Base-by-base conservation (phyloP, 2,329 filamentous ascomycete species). In the Nemania bipapillata region DNA sequence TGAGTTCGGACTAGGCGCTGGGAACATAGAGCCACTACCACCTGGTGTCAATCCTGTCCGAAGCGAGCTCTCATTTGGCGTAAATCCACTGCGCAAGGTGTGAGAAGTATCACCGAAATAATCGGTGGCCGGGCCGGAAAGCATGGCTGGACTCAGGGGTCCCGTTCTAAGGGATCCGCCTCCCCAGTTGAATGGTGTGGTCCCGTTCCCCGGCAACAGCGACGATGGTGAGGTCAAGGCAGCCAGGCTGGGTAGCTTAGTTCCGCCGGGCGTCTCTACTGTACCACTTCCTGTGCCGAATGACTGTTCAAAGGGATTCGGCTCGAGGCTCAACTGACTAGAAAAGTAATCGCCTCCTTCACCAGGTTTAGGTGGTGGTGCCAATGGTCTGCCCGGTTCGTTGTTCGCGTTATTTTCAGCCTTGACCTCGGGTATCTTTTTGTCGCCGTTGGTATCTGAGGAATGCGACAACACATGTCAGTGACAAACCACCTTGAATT, bases 11-110 rank as follows among this genome's bases (percentile, higher is more conserved):
- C 92, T 97, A 2, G 93, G 91, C 63, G 91, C 92, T 65, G 95
- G 94, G 84, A 98, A 98, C 93, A 98, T 98, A 75, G 94, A 97
- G 75, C 94, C 95, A 79, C 94, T 94, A 73, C 95, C 95, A 69
- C 96, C 96, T 56, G 96, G 96, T 61, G 96, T 98, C 73, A 98
- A 83, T 65, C 96, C 96, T 68, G 94, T 96, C 69, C 96, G 88
- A 60, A 98, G 84, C 2, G 93, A 96, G 7, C 95, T 98, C 82
- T 99, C 96, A 88, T 97, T 97, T 0, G 95, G 95, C 3, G 96
- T 98, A 77, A 97, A 97, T 62, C 92, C 92, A 74, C 93, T 90
- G 72, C 92, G 89, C 71, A 97, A 85, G 68, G 88, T 91, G 77
- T 91, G 89, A 20, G 78, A 79, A 60, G 90, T 90, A 76, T 97